Evolutionary conservation across 2,329 filamentous ascomycete species (phyloP).

Genomic region (Penicillium crustosum): DNA sequence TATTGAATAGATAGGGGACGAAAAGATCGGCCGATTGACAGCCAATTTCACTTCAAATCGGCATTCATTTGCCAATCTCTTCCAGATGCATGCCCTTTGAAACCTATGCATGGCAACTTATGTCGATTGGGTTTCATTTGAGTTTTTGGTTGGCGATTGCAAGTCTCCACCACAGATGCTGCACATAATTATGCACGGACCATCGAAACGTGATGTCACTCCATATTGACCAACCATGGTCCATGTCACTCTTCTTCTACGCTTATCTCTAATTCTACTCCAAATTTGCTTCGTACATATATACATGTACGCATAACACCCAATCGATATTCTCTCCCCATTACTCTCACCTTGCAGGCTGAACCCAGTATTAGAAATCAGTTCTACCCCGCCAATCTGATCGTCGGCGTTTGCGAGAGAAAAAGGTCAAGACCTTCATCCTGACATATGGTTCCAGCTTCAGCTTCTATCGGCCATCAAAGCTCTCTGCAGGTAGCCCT

Average conservation of each 20-base stretch:
- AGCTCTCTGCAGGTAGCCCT: slow-evolving; percentile 1
- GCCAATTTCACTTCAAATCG: neutral
- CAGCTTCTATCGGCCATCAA: neutral
- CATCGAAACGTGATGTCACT: slow-evolving; percentile 6
- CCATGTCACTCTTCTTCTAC: neutral
- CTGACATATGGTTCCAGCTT: slow-evolving; percentile 1
- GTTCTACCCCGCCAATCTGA: neutral
- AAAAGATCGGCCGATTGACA: neutral
- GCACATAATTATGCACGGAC: slow-evolving; percentile 1
- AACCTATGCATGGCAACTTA: neutral
- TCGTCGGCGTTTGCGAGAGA: neutral
- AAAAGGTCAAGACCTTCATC: neutral
- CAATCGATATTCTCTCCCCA: neutral
- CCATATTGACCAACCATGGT: neutral
- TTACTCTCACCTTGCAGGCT: neutral
- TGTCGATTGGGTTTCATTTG: neutral
- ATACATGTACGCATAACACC: neutral
- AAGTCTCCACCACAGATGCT: neutral
- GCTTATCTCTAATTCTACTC: slow-evolving; percentile 4
- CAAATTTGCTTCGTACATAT: neutral
- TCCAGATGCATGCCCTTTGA: neutral
- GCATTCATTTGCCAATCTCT: neutral
- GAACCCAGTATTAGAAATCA: neutral
- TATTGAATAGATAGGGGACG: neutral
- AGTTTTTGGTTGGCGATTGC: neutral